Base-by-base conservation (phyloP, 306 rosid species). In the Purshia tridentata region DNA sequence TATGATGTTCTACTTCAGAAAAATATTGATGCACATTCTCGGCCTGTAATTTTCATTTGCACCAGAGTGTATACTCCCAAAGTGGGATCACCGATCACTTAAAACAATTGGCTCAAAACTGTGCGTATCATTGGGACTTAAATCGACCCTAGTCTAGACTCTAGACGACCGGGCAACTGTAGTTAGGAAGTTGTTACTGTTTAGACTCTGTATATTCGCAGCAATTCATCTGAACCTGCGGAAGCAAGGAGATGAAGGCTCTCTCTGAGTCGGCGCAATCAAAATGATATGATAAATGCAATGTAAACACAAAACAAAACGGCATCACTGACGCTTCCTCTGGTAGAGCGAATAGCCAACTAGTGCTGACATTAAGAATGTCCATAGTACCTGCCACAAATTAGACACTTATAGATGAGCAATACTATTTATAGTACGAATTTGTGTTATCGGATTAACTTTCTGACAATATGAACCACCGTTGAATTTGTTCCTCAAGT, bases 301-400 rank as follows among this genome's bases (percentile, higher is more conserved):
- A 40, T 45, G 61, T 5, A 41, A 49, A 54, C 19, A 9, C 12
- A 67, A 53, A 45, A 42, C 63, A 0, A 22, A 65, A 9, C 39
- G 6, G 20, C 50, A 62, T 88, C 84, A 93, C 63, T 73, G 90
- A 53, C 91, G 97, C 87, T 77, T 84, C 81, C 91, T 86, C 75
- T 92, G 93, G 82, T 94, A 94, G 73, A 94, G 89, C 10, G 99
- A 91, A 80, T 88, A 94, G 74, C 99, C 99, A 82, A 94, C 96
- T 3, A 94, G 86, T 23, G 97, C 96, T 67, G 99, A 94, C 97
- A 91, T 90, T 16, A 91, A 76, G 81, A 94, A 91, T 42, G 99
- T 91, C 99, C 99, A 94, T 2, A 94, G 83, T 42, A 94, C 91
- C 99, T 94, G 91, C 75, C 80, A 76, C 55, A 51, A 54, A 54